Evolutionary conservation across 1,139 yeast species (phyloP).

Genomic region (Geotrichum candidum): DNA sequence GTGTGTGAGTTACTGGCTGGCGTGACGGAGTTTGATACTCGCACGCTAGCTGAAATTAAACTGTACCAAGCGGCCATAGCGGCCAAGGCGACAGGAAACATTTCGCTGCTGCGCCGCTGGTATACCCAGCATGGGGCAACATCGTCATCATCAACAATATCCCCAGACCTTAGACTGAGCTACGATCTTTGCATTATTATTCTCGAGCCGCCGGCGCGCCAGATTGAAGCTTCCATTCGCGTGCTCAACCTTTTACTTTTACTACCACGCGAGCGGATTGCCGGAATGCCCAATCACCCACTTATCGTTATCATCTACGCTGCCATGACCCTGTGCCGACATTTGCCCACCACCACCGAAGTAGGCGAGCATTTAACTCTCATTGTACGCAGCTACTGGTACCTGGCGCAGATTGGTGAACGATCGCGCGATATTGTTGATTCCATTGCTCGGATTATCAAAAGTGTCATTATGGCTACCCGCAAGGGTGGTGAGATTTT

Average conservation of each 20-base stretch:
- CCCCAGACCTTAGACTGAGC: background rate
- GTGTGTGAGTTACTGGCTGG: conserved; percentile 34
- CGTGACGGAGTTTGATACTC: conserved; percentile 12
- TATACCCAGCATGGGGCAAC: background rate
- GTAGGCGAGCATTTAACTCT: conserved; percentile 32
- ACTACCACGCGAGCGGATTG: conserved; percentile 41
- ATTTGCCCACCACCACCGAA: conserved; percentile 33
- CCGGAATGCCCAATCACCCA: conserved; percentile 48
- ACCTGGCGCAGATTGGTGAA: conserved; percentile 48
- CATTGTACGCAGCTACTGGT: conserved; percentile 50
- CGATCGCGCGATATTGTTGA: conserved; percentile 50
- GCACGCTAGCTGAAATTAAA: conserved; percentile 18
- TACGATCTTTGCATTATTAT: conserved; percentile 7
- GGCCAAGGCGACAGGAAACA: background rate
- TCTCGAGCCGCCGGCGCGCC: background rate
- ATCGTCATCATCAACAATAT: background rate
- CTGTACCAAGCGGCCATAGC: conserved; percentile 16
- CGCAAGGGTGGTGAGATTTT: background rate
- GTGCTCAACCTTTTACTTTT: conserved; percentile 41
- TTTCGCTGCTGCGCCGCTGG: conserved; percentile 10
- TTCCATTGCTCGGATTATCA: conserved; percentile 48
- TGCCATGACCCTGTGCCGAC: conserved; percentile 43
- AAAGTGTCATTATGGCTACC: conserved; percentile 40
- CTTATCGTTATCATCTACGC: conserved; percentile 48
- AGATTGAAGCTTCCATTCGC: conserved; percentile 36